Evolutionary conservation across 495 filamentous ascomycete genomes (phyloP).

Genomic region (Hyaloscypha hepaticicola): DNA sequence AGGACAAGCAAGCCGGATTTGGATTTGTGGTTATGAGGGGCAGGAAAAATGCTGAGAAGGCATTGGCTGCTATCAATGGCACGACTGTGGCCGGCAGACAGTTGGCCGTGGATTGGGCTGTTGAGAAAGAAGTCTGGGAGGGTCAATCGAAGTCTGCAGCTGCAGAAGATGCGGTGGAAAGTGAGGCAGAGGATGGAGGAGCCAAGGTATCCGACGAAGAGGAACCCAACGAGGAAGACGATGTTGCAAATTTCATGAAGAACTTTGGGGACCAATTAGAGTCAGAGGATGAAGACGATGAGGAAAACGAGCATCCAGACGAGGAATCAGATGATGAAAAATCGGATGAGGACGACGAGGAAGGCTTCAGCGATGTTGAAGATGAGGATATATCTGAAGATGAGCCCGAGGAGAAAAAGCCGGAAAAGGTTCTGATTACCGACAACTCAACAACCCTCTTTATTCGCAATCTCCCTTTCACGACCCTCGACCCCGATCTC

Average conservation of each 20-base stretch:
- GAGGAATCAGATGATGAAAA: constrained; percentile 36
- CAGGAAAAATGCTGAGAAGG: constrained; percentile 88
- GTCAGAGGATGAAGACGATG: constrained; percentile 44
- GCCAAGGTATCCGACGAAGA: constrained; percentile 34
- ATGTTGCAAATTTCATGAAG: constrained; percentile 37
- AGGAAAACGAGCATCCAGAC: constrained; percentile 35
- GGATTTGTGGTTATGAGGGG: constrained; percentile 89
- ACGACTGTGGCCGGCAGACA: constrained; percentile 84
- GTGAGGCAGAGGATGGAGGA: constrained; percentile 32
- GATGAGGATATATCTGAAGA: constrained; percentile 41
- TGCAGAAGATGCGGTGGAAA: constrained; percentile 12
- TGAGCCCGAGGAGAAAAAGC: constrained; percentile 35
- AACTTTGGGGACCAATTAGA: constrained; percentile 43
- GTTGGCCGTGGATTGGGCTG: constrained; percentile 93
- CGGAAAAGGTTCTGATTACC: constrained; percentile 38
- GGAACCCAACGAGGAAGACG: constrained; percentile 45
- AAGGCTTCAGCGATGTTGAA: constrained; percentile 38
- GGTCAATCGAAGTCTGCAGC: constrained; percentile 38
- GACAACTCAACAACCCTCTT: constrained; percentile 78
- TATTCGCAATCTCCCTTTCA: constrained; percentile 92
- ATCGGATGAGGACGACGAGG: constrained; percentile 39
- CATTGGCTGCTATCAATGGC: constrained; percentile 80
- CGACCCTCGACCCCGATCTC: constrained; percentile 72
- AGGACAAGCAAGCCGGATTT: constrained; percentile 76
- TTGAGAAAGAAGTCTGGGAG: constrained; percentile 86